Base-by-base conservation (phyloP, 1,139 yeast species). In the Debaryomycetaceae sp. region DNA sequence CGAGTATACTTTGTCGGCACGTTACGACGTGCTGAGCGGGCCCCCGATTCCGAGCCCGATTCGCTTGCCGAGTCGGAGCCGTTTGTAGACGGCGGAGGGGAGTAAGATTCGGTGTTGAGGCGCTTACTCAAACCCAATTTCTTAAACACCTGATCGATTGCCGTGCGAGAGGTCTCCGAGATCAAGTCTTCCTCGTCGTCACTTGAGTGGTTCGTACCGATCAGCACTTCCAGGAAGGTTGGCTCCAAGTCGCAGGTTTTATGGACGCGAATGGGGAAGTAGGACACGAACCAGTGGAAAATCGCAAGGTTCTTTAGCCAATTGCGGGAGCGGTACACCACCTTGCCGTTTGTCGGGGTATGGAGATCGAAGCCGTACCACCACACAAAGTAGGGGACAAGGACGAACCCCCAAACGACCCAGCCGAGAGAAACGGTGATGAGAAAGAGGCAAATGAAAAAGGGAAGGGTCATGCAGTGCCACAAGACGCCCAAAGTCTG, bases 261-360 rank as follows among this genome's bases (percentile, higher is more conserved):
- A 51, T 77, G 79, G n/a, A 85, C 60, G 2, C 56, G 54, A 13
- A 90, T 73, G 0, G 97, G 97, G 53, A 80, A 90, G 53, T 86
- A 90, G 27, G 65, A 60, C 23, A 77, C 78, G 51, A 80, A 83
- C 58, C 75, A 68, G 33, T 65, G 69, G 92, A 94, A 87, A n/a
- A 79, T 41, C 3, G 55, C 46, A 26, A 74, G 47, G 23, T 71
- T 67, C 37, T 83, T 66, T 48, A 82, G 62, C 60, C 73, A 61
- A 4, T 58, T 54, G 3, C 83, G 73, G 26, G 67, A 62, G 25
- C 92, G 53, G 33, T 68, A 58, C 5, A 70, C 67, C 1, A 72
- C 78, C 14, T 68, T 65, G 2, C 96, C 96, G 44, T 81, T 77
- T 13, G 77, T 71, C 1, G 87, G 81, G 3, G 93, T 68, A 34